phyloP scores from a whole-genome alignment of 1,284 basidiomycete species.

The Spongiforma sp. region DNA sequence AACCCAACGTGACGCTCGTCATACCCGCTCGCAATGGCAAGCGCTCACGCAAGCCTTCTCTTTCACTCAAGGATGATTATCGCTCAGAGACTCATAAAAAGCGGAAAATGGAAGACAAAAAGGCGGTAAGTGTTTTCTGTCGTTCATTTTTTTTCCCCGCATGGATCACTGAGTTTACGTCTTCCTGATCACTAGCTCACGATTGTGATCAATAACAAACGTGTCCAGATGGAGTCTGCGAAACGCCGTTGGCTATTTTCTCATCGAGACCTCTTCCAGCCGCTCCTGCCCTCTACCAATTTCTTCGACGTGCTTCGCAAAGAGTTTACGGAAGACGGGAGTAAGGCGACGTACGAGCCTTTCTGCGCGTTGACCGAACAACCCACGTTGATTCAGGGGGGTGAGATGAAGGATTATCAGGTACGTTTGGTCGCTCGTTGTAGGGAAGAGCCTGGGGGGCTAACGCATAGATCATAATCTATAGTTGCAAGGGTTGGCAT shows the following conservation, averaged over 20 bases:
- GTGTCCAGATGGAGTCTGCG: slow-evolving; percentile 41
- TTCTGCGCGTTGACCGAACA: slow-evolving; percentile 48
- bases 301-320: slow-evolving; percentile 39
- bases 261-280: slow-evolving; percentile 45
- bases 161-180: too few relatives aligned
- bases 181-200: slow-evolving; percentile 39
- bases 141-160: background rate
- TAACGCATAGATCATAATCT: slow-evolving; percentile 9
- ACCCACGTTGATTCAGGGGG: slow-evolving; percentile 49
- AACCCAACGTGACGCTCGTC: slow-evolving; percentile 5
- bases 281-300: slow-evolving; percentile 44
- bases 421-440: slow-evolving; percentile 32
- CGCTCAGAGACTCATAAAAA: slow-evolving; percentile 33
- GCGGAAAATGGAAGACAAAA: slow-evolving; percentile 41
- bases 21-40: slow-evolving; percentile 23
- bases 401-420: slow-evolving; percentile 65
- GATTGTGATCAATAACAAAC: slow-evolving; percentile 39
- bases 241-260: slow-evolving; percentile 46
- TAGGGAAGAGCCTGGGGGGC: background rate
- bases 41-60: slow-evolving; percentile 21
- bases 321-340: slow-evolving; percentile 26
- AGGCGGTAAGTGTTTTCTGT: slow-evolving; percentile 38
- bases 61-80: slow-evolving; percentile 1
- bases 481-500: slow-evolving; percentile 58
- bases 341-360: slow-evolving; percentile 39